phyloP scores from a whole-genome alignment of 192 early-diverging fungal genomes.

The Entomortierella parvispora region DNA sequence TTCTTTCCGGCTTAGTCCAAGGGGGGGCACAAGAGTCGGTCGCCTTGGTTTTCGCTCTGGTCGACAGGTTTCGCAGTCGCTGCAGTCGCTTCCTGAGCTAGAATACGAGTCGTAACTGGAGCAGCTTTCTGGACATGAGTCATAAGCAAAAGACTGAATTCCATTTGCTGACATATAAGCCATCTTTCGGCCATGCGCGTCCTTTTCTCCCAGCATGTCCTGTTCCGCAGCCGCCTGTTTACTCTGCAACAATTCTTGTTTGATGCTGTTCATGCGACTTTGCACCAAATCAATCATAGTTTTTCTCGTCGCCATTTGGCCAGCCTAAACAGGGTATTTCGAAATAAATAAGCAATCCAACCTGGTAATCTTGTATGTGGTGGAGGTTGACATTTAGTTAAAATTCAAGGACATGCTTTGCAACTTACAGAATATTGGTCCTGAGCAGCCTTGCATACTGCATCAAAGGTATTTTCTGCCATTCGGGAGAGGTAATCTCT shows the following conservation, averaged over 20 bases:
- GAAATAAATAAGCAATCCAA: background rate
- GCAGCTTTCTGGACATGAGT: constrained; percentile 31
- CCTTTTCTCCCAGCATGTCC: background rate
- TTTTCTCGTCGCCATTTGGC: constrained; percentile 10
- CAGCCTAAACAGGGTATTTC: constrained; percentile 2
- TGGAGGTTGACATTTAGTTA: background rate
- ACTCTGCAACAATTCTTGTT: constrained; percentile 26
- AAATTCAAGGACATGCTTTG: background rate
- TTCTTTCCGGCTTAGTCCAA: constrained; percentile 27
- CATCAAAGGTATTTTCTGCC: constrained; percentile 29
- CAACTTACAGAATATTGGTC: constrained; percentile 38
- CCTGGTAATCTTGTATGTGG: background rate
- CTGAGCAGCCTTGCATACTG: constrained; percentile 31
- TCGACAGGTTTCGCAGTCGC: constrained; percentile 42
- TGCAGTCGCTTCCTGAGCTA: constrained; percentile 43
- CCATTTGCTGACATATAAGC: too few species aligned
- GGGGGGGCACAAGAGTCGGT: background rate
- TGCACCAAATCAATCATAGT: constrained; percentile 36
- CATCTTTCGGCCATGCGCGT: too few species aligned
- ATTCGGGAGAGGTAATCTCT: constrained; percentile 15
- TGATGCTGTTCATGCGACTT: constrained; percentile 35
- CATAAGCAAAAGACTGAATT: constrained; percentile 4
- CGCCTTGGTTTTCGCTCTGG: background rate
- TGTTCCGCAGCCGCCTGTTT: constrained; percentile 1
- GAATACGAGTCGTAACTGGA: constrained; percentile 52